Evolutionary conservation across 176 grass and related monocot species (phyloP).

Genomic region (Microstegium vimineum): DNA sequence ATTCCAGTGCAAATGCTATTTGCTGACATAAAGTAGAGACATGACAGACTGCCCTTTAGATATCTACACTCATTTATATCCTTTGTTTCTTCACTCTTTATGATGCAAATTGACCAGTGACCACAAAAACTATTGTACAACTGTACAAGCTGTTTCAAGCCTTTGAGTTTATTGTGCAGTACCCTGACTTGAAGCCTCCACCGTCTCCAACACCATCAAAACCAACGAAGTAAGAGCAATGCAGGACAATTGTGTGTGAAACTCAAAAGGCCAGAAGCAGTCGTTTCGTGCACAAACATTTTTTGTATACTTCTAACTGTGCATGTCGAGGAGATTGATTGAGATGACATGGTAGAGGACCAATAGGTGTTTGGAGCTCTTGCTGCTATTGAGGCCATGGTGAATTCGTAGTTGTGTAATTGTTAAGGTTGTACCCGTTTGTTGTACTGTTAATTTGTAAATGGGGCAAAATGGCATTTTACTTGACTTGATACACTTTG

Average conservation of each 20-base stretch:
- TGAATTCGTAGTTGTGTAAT: conserved; percentile 2
- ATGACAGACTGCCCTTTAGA: neutral
- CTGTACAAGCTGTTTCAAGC: neutral
- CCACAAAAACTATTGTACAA: neutral
- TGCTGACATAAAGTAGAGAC: neutral
- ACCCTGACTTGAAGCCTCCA: conserved; percentile 57
- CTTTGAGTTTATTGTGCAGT: conserved; percentile 48
- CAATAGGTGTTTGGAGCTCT: neutral
- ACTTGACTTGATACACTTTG: neutral
- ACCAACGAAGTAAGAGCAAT: conserved; percentile 19
- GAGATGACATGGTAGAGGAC: neutral
- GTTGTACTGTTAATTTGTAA: conserved; percentile 6
- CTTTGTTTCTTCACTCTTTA: neutral
- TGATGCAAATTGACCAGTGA: neutral
- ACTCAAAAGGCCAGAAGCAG: neutral
- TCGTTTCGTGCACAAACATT: conserved; percentile 8
- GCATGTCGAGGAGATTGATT: neutral
- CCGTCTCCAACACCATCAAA: conserved; percentile 52
- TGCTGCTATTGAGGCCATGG: neutral
- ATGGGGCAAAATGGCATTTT: neutral
- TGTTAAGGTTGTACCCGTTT: neutral
- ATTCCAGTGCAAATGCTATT: neutral
- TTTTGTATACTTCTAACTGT: conserved; percentile 27
- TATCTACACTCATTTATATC: neutral
- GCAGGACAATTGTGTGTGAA: neutral